Conservation (phyloP, 2,329 filamentous ascomycete genomes). For the Thelonectria olida region DNA sequence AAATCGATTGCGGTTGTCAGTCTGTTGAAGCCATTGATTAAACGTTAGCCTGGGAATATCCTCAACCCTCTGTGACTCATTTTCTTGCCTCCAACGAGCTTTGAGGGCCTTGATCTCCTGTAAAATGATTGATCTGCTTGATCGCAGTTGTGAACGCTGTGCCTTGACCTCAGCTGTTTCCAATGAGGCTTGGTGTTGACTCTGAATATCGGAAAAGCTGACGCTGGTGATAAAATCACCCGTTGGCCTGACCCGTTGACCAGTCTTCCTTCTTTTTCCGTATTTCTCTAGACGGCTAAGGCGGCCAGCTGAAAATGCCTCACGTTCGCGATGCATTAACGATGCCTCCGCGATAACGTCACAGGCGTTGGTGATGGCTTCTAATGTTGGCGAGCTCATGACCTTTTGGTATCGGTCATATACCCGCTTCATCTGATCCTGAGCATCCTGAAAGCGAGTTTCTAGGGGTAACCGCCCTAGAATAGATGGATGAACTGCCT, state of each 20-base stretch:
- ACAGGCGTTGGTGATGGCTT: neutral
- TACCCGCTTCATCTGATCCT: neutral
- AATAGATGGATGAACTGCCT: neutral
- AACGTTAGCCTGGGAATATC: neutral
- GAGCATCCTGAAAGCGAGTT: neutral
- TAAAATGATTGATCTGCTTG: neutral
- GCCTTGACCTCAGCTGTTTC: neutral
- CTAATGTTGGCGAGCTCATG: neutral
- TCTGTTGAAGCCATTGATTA: neutral
- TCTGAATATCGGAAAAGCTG: neutral
- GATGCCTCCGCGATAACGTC: neutral
- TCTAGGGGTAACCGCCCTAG: neutral
- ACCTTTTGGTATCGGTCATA: slow-evolving; percentile 1
- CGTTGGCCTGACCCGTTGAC: neutral
- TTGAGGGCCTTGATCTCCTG: neutral
- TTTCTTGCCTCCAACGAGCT: slow-evolving; percentile 1
- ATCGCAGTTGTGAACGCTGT: neutral
- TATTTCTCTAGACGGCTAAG: slow-evolving; percentile 1
- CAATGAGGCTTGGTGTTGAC: neutral
- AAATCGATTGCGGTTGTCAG: neutral
- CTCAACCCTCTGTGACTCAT: neutral
- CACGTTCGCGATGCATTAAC: neutral
- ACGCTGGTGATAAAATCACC: neutral
- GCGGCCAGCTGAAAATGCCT: neutral
- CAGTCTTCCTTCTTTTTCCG: neutral